A percentile compares a stretch with the other conserved stretches of the same genome.
phyloP scores from a whole-genome alignment of 2,329 filamentous ascomycete genomes.

The Annulohypoxylon truncatum region DNA sequence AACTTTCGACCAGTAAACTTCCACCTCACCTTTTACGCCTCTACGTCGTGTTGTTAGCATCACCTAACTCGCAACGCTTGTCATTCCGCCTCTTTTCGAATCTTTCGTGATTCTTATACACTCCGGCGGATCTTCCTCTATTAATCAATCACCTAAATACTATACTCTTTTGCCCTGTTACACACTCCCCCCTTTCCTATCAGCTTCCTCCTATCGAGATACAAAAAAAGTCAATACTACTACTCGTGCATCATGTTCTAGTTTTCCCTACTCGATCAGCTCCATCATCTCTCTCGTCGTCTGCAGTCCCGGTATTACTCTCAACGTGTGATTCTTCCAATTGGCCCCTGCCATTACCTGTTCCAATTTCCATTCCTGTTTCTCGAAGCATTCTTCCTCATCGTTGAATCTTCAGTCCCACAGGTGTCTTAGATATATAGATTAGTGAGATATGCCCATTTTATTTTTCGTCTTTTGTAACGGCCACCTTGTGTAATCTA shows the following conservation, averaged over 20 bases:
- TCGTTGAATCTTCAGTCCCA: slow-evolving; percentile 36
- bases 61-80: slow-evolving; percentile 19
- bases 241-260: slow-evolving; percentile 46
- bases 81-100: slow-evolving; percentile 20
- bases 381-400: slow-evolving; percentile 33
- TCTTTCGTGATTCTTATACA: slow-evolving; percentile 14
- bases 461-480: slow-evolving; percentile 6
- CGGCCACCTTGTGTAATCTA: background rate
- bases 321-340: slow-evolving; percentile 45
- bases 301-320: slow-evolving; percentile 45
- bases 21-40: slow-evolving; percentile 41
- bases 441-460: slow-evolving; percentile 31
- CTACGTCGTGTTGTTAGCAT: slow-evolving; percentile 30
- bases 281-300: slow-evolving; percentile 33
- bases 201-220: slow-evolving; percentile 5
- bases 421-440: slow-evolving; percentile 25
- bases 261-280: slow-evolving; percentile 28
- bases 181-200: background rate
- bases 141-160: background rate
- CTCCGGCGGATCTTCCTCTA: slow-evolving; percentile 1
- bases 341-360: slow-evolving; percentile 22
- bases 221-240: slow-evolving; percentile 24
- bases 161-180: background rate
- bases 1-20: slow-evolving; percentile 40
- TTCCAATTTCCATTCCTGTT: background rate